phyloP scores from a whole-genome alignment of 2,329 filamentous ascomycete genomes.

The Geosmithia putterillii region DNA sequence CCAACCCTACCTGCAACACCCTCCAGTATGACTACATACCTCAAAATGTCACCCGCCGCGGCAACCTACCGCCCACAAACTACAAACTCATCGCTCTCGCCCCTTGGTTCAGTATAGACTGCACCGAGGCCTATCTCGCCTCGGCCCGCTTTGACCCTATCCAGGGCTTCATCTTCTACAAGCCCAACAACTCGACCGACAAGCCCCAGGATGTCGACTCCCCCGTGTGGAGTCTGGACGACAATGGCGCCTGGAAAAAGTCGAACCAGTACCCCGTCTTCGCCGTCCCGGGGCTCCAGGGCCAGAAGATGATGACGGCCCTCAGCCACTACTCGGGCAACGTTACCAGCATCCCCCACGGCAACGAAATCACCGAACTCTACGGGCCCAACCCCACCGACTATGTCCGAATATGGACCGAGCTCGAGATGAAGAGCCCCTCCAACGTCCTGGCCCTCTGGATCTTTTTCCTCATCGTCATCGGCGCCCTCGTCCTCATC shows the following conservation, averaged over 20 bases:
- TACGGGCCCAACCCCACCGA: constrained; percentile 44
- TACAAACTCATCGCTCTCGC: constrained; percentile 72
- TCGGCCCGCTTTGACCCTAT: constrained; percentile 46
- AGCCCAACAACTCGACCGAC: constrained; percentile 38
- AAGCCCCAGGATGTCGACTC: constrained; percentile 56
- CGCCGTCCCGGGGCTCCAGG: constrained; percentile 59
- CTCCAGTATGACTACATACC: constrained; percentile 57
- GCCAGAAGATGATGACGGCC: constrained; percentile 56
- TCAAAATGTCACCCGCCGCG: constrained; percentile 57
- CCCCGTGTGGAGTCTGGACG: constrained; percentile 56
- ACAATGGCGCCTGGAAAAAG: constrained; percentile 58
- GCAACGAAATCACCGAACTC: constrained; percentile 38
- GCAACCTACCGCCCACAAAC: constrained; percentile 55
- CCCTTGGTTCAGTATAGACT: constrained; percentile 70
- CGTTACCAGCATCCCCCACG: constrained; percentile 47
- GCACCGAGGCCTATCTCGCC: constrained; percentile 60
- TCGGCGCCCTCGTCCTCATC: constrained; percentile 58
- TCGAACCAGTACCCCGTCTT: constrained; percentile 71
- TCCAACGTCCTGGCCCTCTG: constrained; percentile 59
- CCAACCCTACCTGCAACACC: constrained; percentile 48
- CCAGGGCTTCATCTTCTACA: constrained; percentile 52
- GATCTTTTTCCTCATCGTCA: constrained; percentile 62
- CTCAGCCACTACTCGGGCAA: constrained; percentile 69
- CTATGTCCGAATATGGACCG: constrained; percentile 48
- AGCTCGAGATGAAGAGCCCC: constrained; percentile 33